Percentiles rank a stretch among this genome's conserved stretches.
These are phyloP conservation scores for Pisolithus sp. DNA, from an alignment of 768 basidiomycete species.

Conservation along the genomic window DNA sequence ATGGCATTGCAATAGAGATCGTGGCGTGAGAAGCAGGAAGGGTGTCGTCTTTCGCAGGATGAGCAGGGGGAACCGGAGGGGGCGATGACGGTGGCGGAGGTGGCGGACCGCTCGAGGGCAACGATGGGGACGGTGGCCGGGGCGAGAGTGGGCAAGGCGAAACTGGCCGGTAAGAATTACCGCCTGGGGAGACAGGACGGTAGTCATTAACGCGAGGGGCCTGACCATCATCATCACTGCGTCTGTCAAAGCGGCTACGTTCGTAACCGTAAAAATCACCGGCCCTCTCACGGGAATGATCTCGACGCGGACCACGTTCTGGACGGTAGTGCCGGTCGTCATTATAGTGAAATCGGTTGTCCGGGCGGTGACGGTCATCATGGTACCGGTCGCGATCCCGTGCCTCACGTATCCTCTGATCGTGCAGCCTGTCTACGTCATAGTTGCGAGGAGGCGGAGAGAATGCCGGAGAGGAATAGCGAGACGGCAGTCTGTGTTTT, in stretches of 20 bases:
- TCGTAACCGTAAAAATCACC: constrained; percentile 7
- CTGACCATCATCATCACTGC: not conserved
- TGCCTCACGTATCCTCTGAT: constrained; percentile 33
- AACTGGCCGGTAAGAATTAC: constrained; percentile 11
- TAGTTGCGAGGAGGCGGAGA: constrained; percentile 35
- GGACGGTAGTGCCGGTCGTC: constrained; percentile 12
- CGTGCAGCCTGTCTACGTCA: constrained; percentile 28
- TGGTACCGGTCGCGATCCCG: constrained; percentile 23
- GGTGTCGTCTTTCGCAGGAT: constrained; percentile 24
- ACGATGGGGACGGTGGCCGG: not conserved
- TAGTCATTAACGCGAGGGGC: constrained; percentile 12
- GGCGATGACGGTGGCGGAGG: constrained; percentile 21
- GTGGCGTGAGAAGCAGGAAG: constrained; percentile 33
- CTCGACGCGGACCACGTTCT: constrained; percentile 3
- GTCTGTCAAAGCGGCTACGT: constrained; percentile 5
- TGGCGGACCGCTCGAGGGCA: constrained; percentile 10
- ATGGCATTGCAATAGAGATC: constrained; percentile 35
- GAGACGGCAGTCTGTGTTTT: constrained; percentile 30
- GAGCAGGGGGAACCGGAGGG: constrained; percentile 34
- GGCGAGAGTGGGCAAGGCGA: constrained; percentile 11
- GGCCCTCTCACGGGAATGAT: constrained; percentile 9
- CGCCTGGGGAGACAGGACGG: constrained; percentile 15
- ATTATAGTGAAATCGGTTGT: constrained; percentile 1
- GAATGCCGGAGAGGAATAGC: constrained; percentile 31
- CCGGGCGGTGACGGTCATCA: constrained; percentile 10